Base-by-base conservation (phyloP, 1,284 basidiomycete species). In the Anthracocystis setariae region DNA sequence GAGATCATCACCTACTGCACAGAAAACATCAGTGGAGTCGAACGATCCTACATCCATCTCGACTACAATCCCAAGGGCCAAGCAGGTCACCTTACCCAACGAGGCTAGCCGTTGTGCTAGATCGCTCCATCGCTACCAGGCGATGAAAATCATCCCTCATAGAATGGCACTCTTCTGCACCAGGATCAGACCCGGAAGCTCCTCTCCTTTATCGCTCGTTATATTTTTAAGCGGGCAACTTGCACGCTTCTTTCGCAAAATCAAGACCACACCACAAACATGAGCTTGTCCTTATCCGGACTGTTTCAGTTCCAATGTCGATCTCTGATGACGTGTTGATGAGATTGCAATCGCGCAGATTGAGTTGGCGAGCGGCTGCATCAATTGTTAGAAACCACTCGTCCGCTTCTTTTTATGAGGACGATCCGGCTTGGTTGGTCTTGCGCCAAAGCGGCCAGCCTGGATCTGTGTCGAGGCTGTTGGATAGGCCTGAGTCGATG, bases 1-100 rank as follows among this genome's bases (percentile, higher is more conserved):
- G 80, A 82, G 53, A 77, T 80, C 38, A 78, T 79, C 67, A 79
- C 76, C 25, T 80, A 80, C 47, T 78, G 78, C 52, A 72, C 73
- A 37, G 79, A 81, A 53, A 74, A 73, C 23, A 56, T 80, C 47
- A 46, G 57, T 8, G 68, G 64, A 25, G 77, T 78, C 18, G 77
- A 80, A 43, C 66, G 77, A 2, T 73, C 73, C 23, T 80, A 78
- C 60, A 76, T 80, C 15, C 78, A 80, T 43, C 58, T 80, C 3
- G 78, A 80, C 44, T 80, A 80, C 74, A 79, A 80, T 29, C 73
- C 75, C 5, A 60, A 63, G 24, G 75, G 77, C 8, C 78, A 80
- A 45, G 67, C 74, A 5, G 78, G 78, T 10, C 78, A 80, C 51
- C 71, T 79, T 43, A 64, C 72, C 15, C 71, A 70, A 39, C 71